A percentile compares a stretch with the other conserved stretches of the same genome.
These are phyloP conservation scores for Lactarius akahatsu DNA, from an alignment of 768 basidiomycete genomes.

Conservation along the genomic window DNA sequence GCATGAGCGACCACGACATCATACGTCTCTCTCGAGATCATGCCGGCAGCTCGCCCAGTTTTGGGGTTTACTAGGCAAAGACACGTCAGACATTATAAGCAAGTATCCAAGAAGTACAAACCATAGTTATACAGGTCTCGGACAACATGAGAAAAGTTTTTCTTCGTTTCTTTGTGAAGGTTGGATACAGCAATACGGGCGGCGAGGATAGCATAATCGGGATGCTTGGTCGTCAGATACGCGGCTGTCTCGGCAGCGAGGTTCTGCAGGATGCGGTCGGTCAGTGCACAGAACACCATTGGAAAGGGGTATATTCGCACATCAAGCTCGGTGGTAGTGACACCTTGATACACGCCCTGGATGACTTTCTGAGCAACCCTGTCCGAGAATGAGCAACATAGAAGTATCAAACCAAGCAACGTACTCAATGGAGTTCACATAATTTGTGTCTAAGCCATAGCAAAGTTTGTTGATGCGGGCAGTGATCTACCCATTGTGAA, in stretches of 20 bases:
- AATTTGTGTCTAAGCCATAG: slow-evolving; percentile 91
- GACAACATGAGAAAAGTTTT: slow-evolving; percentile 91
- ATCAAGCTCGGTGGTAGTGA: slow-evolving; percentile 97
- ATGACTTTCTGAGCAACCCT: slow-evolving; percentile 93
- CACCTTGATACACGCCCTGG: slow-evolving; percentile 89
- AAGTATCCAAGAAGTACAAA: slow-evolving; percentile 36
- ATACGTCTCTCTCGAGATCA: slow-evolving; percentile 91
- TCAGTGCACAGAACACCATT: neutral
- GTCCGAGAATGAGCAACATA: slow-evolving; percentile 4
- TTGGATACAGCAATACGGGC: slow-evolving; percentile 99
- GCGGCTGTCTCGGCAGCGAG: slow-evolving; percentile 97
- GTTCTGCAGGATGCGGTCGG: slow-evolving; percentile 52
- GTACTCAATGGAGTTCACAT: slow-evolving; percentile 91
- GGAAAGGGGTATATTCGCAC: slow-evolving; percentile 45
- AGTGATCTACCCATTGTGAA: slow-evolving; percentile 59
- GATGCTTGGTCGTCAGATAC: slow-evolving; percentile 94
- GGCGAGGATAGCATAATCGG: slow-evolving; percentile 97
- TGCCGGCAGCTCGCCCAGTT: slow-evolving; percentile 79
- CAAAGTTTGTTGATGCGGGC: slow-evolving; percentile 86
- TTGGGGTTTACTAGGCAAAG: slow-evolving; percentile 80
- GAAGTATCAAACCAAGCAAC: slow-evolving; percentile 32
- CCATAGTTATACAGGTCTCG: slow-evolving; percentile 88
- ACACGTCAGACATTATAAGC: neutral
- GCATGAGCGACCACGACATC: slow-evolving; percentile 79
- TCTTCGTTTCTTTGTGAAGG: slow-evolving; percentile 98